Evolutionary conservation across 495 filamentous ascomycete genomes (phyloP), one percentile per base, ranked within the genome.

Genomic region (Baudoinia panamericana): DNA sequence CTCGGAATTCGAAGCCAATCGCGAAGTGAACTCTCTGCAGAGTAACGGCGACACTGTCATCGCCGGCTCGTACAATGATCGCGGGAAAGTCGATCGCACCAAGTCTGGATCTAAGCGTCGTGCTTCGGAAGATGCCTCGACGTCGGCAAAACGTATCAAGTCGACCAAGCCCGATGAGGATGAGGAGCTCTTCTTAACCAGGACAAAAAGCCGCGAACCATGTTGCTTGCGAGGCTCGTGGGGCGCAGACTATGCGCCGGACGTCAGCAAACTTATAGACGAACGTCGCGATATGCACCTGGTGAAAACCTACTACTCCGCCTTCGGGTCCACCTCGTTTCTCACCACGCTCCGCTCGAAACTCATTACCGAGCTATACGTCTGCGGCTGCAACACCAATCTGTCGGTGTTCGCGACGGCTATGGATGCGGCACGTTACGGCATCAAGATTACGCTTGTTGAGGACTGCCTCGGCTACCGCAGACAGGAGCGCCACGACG

Each of bases 381-480:
- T 97, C 4, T 93, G 85, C 51, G 90, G 90, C 10, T 73, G 80
- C n/a, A 64, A 88, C 25, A 86, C 82, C 11, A 95, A 95, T 56
- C 67, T 84, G 21, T 86, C 85, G 17, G 76, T 96, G 21, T 90
- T 86, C 53, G 90, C 90, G 7, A 97, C 90, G 1, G 88, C 85
- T 17, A 64, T 93, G 33, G 90, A 95, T 53, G 90, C 90, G 1
- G 88, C 82, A 0, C 73, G 75, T 12, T 78, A 93, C 56, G 90
- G 90, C 10, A 79, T 90, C 49, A 71, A 75, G 18, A 82, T 94
- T 42, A 85, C 80, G 4, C 61, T 97, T 10, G 63, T 97, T 20
- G 80, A 88, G 33, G 86, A 97, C 56, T 95, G 88, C 55, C 68
- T 93, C 29, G 90, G 86, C 9, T 95, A 79, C 54, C 76, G 87